Percentiles rank a stretch among this genome's conserved stretches.
Conservation (phyloP, 2,329 filamentous ascomycete species). For the Akanthomyces lecanii region DNA sequence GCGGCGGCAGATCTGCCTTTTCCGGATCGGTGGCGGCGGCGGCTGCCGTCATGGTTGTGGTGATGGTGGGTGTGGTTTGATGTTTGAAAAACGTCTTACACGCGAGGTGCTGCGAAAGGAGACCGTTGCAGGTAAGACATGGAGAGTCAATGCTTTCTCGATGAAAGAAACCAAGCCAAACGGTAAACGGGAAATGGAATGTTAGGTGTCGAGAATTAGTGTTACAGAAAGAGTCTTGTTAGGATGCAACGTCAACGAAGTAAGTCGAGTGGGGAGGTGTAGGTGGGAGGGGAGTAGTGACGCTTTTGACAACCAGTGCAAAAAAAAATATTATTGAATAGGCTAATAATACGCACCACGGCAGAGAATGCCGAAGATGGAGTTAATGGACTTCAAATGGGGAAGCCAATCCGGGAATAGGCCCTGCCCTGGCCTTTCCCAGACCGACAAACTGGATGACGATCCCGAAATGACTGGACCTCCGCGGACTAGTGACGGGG, state of each 20-base stretch:
- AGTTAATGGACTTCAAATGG: neutral
- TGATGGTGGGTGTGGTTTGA: neutral
- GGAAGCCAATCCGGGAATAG: conserved; percentile 2
- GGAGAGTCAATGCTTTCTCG: no score
- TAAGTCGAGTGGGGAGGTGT: neutral
- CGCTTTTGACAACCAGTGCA: neutral
- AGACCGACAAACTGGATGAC: neutral
- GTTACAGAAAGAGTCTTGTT: neutral
- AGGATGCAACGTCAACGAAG: neutral
- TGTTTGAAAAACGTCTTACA: neutral
- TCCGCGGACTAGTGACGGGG: conserved; percentile 1
- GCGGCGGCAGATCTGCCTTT: neutral
- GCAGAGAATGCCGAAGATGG: neutral
- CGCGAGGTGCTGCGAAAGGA: neutral
- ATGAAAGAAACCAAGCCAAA: neutral
- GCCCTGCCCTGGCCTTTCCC: neutral
- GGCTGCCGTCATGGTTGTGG: neutral
- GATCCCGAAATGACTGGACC: neutral
- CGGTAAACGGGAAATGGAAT: neutral
- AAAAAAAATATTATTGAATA: neutral
- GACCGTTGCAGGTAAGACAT: neutral
- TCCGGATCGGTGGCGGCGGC: neutral
- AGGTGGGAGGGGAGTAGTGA: neutral
- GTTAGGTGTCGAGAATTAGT: neutral
- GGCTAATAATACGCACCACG: conserved; percentile 1